Evolutionary conservation across 225 moss, liverwort and hornwort genomes (phyloP).

Genomic region (Thuidium tamariscinum): DNA sequence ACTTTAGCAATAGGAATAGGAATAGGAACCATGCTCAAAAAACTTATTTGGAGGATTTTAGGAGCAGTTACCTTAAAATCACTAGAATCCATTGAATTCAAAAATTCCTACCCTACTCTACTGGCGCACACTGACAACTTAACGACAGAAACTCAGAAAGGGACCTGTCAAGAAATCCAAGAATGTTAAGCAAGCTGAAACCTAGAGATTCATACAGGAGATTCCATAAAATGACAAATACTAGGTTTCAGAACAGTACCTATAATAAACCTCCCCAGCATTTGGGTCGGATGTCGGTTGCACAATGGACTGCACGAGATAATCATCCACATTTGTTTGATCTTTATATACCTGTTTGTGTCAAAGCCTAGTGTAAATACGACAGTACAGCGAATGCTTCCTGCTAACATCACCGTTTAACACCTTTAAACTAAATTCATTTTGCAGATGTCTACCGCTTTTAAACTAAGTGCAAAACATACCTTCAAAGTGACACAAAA

Average conservation of each 20-base stretch:
- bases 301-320: constrained; percentile 82
- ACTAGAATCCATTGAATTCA: neutral
- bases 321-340: constrained; percentile 82
- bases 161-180: neutral
- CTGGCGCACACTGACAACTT: neutral
- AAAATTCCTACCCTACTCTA: neutral
- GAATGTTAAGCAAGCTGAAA: neutral
- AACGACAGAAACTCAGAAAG: neutral
- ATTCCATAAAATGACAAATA: neutral
- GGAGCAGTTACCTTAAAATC: too few relatives aligned
- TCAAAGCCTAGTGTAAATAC: neutral
- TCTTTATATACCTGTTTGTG: constrained; percentile 72
- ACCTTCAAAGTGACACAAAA: neutral
- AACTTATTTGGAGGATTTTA: too few relatives aligned
- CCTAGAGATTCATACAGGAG: neutral
- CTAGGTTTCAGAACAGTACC: constrained; percentile 5
- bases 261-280: constrained; percentile 78
- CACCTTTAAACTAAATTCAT: neutral
- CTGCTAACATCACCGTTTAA: neutral
- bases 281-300: constrained; percentile 69
- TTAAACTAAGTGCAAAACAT: too few relatives aligned
- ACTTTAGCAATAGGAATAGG: neutral
- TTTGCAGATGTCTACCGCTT: neutral
- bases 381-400: neutral
- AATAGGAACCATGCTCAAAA: neutral